Base-by-base conservation (phyloP, 208 protist species). In the Porcisia hertigi region DNA sequence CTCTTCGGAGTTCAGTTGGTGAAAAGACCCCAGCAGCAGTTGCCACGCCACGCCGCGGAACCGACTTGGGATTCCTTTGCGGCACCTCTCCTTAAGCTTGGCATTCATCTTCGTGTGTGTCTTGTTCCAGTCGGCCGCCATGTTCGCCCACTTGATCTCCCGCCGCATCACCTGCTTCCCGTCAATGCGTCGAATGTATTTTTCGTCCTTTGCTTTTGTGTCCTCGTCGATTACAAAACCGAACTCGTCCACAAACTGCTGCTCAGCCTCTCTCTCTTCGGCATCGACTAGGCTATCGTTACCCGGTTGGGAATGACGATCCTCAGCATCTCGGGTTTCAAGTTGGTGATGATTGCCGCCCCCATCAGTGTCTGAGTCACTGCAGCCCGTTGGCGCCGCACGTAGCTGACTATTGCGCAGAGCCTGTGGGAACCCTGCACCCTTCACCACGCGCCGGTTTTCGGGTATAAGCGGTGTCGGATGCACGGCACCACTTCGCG, bases 81-180 rank as follows among this genome's bases (percentile, higher is more conserved):
- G 92, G 71, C 91, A 96, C 55, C 92, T 89, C 82, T 94, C 86
- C 82, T 98, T 98, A 59, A 97, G 69, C 64, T 93, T 97, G 2
- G 73, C 82, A 69, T 91, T 83, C 82, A 89, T 91, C 76, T 90
- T 92, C 4, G 71, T 84, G 76, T 93, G 90, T 18, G 88, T 91
- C 8, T 80, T 73, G 59, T 87, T 85, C 95, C 95, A 98, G 81
- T 96, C 84, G 53, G 89, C 77, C 8, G 91, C 84, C 93, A 98
- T 97, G 69, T 91, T 92, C 47, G 86, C 86, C 94, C 95, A 97
- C 85, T 98, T 97, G 55, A 94, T 80, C 78, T 97, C 91, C 23
- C 90, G 89, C 52, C 94, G 91, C 49, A 90, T 73, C 5, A 91
- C 81, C 77, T 89, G 79, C 71, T 85, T 88, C 25, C 91, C 89